phyloP scores from a whole-genome alignment of 2,329 filamentous ascomycete species.

The Monosporascus sp. region DNA sequence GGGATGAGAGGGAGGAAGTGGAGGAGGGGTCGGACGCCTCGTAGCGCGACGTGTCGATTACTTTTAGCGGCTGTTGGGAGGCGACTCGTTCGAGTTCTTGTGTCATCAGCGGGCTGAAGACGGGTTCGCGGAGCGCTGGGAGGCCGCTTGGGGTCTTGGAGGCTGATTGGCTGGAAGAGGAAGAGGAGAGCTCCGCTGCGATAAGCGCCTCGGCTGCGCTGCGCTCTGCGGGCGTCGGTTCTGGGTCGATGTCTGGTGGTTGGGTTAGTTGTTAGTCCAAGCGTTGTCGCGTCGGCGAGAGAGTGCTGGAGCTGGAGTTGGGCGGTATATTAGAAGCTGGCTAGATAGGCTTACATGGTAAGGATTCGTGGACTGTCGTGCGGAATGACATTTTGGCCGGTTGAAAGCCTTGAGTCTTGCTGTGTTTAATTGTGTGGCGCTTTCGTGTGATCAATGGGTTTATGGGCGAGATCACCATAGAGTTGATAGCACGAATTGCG shows the following conservation, averaged over 20 bases:
- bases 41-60: conserved; percentile 77
- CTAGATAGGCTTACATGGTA: conserved; percentile 59
- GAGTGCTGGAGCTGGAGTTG: neutral
- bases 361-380: conserved; percentile 68
- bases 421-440: neutral
- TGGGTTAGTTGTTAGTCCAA: neutral
- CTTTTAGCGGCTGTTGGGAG: conserved; percentile 50
- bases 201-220: conserved; percentile 66
- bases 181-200: conserved; percentile 52
- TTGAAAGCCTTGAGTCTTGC: neutral
- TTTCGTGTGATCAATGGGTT: too few relatives aligned
- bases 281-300: neutral
- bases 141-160: conserved; percentile 47
- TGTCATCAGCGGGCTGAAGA: conserved; percentile 61
- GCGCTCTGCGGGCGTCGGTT: conserved; percentile 59
- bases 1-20: conserved; percentile 31
- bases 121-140: conserved; percentile 43
- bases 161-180: conserved; percentile 22
- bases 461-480: too few relatives aligned
- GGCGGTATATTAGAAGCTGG: neutral
- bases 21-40: conserved; percentile 51
- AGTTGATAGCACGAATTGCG: too few relatives aligned
- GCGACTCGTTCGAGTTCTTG: conserved; percentile 65
- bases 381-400: conserved; percentile 54
- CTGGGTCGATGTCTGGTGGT: conserved; percentile 69